Conservation (phyloP, 495 filamentous ascomycete species). For the Aspergillus ostianus region DNA sequence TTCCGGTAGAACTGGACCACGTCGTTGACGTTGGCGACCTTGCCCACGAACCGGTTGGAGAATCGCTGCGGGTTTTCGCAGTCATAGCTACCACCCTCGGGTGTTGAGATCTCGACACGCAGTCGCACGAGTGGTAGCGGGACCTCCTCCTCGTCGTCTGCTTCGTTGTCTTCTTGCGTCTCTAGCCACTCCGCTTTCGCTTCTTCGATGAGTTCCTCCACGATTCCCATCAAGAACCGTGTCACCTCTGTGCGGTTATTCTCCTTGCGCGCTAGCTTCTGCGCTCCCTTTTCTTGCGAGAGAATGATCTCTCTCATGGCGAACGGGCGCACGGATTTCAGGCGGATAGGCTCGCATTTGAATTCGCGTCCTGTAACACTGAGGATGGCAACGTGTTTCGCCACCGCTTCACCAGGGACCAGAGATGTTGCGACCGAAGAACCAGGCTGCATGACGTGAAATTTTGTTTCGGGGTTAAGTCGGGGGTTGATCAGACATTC, state of each 20-base stretch:
- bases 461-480: slow-evolving; percentile 80
- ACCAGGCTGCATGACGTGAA: slow-evolving; percentile 95
- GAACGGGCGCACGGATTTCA: slow-evolving; percentile 90
- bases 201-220: slow-evolving; percentile 82
- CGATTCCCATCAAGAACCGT: slow-evolving; percentile 67
- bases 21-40: slow-evolving; percentile 91
- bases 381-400: slow-evolving; percentile 87
- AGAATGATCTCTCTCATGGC: slow-evolving; percentile 81
- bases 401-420: slow-evolving; percentile 81
- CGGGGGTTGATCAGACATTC: slow-evolving; percentile 87
- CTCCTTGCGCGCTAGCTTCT: slow-evolving; percentile 71
- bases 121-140: slow-evolving; percentile 85
- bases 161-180: slow-evolving; percentile 58
- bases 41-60: slow-evolving; percentile 86
- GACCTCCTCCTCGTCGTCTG: slow-evolving; percentile 51
- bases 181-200: slow-evolving; percentile 78
- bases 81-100: slow-evolving; percentile 83
- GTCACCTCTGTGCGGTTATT: slow-evolving; percentile 82
- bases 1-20: slow-evolving; percentile 92
- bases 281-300: slow-evolving; percentile 70
- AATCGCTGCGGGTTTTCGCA: slow-evolving; percentile 96
- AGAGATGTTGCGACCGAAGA: slow-evolving; percentile 95
- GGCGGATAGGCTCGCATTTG: slow-evolving; percentile 71
- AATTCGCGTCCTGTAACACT: slow-evolving; percentile 82
- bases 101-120: slow-evolving; percentile 85